Evolutionary conservation across 1,139 yeast species (phyloP), one percentile per base, ranked within the genome.

Genomic region (Kurtzmaniella quercitrusa): DNA sequence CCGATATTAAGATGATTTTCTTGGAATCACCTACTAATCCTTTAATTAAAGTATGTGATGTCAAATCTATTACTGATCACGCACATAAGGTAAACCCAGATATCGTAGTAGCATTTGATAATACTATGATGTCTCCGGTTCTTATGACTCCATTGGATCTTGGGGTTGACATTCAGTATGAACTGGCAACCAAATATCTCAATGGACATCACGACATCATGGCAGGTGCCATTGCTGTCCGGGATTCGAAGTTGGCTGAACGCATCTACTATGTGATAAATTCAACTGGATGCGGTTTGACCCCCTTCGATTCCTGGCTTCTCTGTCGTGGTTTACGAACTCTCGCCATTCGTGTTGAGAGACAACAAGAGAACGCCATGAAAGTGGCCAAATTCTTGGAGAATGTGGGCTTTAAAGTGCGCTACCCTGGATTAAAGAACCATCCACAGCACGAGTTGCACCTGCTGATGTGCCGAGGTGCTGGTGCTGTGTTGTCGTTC

Each of bases 141-240:
- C 73, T 84, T 56, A 83, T 88, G 83, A 76, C 85, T 14, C 97
- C 97, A 2, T 73, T 89, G 52, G 88, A 84, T 51, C 74, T 85
- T 52, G 95, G 94, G 14, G 94, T 84, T 26, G 97, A 89, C 60
- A 85, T 89, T 48, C 95, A 88, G 45, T 89, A 89, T 61, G 97
- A 89, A 61, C 83, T 93, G 14, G 97, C 95, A 15, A 89, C 97
- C 45, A 89, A 89, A 64, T 89, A 87, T 59, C 71, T 89, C 50
- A 87, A 88, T 56, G 97, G 97, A 9, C 97, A 89, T 61, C 97
- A 89, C 62, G 97, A 89, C 61, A 80, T 89, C 55, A 89, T 89
- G 97, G 96, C 96, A 15, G 97, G 97, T 43, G 81, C 86, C 16
- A 71, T 89, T 47, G 95, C 95, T 22, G 82, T 86, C 18, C 75